Conservation (phyloP, 1,139 yeast species). For the Suhomyces choctaworum region DNA sequence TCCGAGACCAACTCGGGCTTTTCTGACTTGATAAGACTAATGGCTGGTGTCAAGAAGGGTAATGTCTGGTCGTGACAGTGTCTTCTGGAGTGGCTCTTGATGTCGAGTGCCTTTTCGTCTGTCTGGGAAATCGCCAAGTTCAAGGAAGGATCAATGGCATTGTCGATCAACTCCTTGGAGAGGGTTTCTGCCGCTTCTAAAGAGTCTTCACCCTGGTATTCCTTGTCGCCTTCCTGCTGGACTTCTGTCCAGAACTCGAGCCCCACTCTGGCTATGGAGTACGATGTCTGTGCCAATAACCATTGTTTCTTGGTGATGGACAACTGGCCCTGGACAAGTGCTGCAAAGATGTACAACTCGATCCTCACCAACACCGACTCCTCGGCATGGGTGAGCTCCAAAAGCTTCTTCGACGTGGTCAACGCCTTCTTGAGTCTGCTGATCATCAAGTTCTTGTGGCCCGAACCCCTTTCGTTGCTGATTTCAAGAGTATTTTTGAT, state of each 20-base stretch:
- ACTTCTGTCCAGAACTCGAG: conserved; percentile 44
- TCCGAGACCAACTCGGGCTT: conserved; percentile 47
- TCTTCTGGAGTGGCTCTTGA: conserved; percentile 49
- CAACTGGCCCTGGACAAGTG: conserved; percentile 60
- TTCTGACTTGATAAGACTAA: conserved; percentile 37
- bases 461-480: conserved; percentile 38
- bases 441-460: conserved; percentile 53
- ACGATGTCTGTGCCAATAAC: conserved; percentile 51
- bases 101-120: conserved; percentile 35
- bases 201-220: conserved; percentile 10
- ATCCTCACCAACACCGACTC: conserved; percentile 35
- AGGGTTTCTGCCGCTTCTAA: conserved; percentile 39
- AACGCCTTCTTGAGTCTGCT: conserved; percentile 71
- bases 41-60: conserved; percentile 37
- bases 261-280: conserved; percentile 62
- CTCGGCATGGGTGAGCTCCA: conserved; percentile 41
- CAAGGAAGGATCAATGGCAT: conserved; percentile 69
- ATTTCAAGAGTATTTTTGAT: conserved; percentile 58
- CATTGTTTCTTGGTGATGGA: conserved; percentile 62
- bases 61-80: conserved; percentile 37
- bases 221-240: conserved; percentile 6
- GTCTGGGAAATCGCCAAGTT: conserved; percentile 55
- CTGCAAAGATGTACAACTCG: conserved; percentile 61
- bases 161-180: conserved; percentile 57
- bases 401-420: conserved; percentile 43